Evolutionary conservation across 768 basidiomycete genomes (phyloP), one percentile per base, ranked within the genome.

Genomic region (Rhodotorula kratochvilovae): DNA sequence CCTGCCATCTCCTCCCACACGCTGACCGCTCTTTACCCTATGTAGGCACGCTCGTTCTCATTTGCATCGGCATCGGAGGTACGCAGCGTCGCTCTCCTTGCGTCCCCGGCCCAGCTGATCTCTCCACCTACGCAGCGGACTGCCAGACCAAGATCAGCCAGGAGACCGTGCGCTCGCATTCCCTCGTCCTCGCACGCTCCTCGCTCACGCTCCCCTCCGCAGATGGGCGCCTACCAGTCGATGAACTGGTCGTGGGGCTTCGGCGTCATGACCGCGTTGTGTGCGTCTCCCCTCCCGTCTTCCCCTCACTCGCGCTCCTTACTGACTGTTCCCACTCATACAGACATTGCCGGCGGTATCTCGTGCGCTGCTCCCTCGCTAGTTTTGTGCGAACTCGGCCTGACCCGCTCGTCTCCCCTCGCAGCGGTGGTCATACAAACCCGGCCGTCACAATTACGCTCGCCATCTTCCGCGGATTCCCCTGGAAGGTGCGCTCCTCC

Each of bases 401-500:
- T 55, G 54, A 55, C 54, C 12, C 54, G 12, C 29, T 10, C 25
- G 3, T 2, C n/a, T 3, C 1, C n/a, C 5, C 31, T 33, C 33
- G 35, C 59, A 66, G 63, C 2, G 72, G 72, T 56, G 72, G 72
- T 21, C 72, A 74, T 42, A 45, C 58, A 23, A 74, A 74, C 42
- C 72, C 72, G 0, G 66, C 65, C 4, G 58, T 74, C 1, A 70
- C 72, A 1, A 36, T 74, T 42, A 54, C 50, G 0, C 62, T 73
- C n/a, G 72, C 72, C 23, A 1, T 69, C 1, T 73, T 73, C 33
- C 64, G 72, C 11, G 72, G 72, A 4, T 73, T 73, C 65, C 72
- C 72, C 0, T 73, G 72, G 72, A 73, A 66, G 67, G 71, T 65
- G 25, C 21, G 66, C 42, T 21, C 1, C 19, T 33, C 17, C 36